These are phyloP conservation scores for Hanseniaspora singularis DNA, from an alignment of 805 yeast species.

Conservation along the genomic window DNA sequence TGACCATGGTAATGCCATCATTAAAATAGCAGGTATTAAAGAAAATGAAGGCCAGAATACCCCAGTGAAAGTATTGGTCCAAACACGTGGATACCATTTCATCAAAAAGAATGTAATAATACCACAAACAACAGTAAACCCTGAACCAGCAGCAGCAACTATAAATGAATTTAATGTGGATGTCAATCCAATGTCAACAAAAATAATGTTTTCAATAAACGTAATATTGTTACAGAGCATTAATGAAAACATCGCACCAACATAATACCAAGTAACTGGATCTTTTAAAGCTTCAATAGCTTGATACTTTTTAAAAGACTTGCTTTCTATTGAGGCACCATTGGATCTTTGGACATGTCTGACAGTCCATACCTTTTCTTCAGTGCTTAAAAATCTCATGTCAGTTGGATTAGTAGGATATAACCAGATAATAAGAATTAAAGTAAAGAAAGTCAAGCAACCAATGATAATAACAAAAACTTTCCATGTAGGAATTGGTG, in stretches of 20 bases:
- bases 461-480: conserved; percentile 40
- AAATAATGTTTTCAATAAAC: conserved; percentile 37
- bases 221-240: conserved; percentile 38
- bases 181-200: conserved; percentile 30
- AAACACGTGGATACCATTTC: conserved; percentile 8
- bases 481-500: conserved; percentile 35
- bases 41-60: conserved; percentile 28
- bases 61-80: conserved; percentile 25
- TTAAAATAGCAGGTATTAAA: conserved; percentile 33
- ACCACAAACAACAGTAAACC: conserved; percentile 29
- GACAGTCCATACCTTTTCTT: conserved; percentile 37
- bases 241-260: conserved; percentile 29
- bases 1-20: conserved; percentile 32
- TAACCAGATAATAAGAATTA: conserved; percentile 25
- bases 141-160: conserved; percentile 39
- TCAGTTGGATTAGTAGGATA: conserved; percentile 42
- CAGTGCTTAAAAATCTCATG: conserved; percentile 31
- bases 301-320: conserved; percentile 34
- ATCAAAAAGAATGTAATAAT: conserved; percentile 26
- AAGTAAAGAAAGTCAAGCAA: conserved; percentile 32
- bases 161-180: conserved; percentile 35
- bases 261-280: conserved; percentile 32
- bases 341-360: conserved; percentile 32
- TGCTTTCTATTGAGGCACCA: conserved; percentile 35
- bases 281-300: conserved; percentile 36